Base-by-base conservation (phyloP, 306 rosid species). In the Citrullus colocynthis region DNA sequence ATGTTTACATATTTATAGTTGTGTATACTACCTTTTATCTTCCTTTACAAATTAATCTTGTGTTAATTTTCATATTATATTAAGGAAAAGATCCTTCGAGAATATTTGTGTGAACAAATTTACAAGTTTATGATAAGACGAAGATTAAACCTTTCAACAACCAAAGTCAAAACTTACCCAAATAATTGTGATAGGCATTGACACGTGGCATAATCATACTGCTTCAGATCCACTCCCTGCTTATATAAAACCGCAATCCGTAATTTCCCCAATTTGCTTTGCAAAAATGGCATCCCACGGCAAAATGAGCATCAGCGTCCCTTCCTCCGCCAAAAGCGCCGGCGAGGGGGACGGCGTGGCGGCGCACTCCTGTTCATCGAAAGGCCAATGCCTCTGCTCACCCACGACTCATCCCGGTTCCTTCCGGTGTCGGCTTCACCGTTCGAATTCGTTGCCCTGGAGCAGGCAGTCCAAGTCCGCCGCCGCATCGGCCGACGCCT, bases 331-430 rank as follows among this genome's bases (percentile, higher is more conserved):
- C 58, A 71, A 71, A 48, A 71, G 57, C 59, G 42, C 6, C 41
- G 76, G 76, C n/a, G 76, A 71, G 6, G 57, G 20, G 37, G 76
- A 20, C 18, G 54, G 15, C 28, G 52, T 21, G 52, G 1, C 2
- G 54, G 34, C 55, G 44, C 74, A 67, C 17, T 41, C 74, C 4
- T 67, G 55, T 42, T 20, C 74, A 16, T 67, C 74, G 0, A 67
- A 67, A 67, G 55, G 55, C 32, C 52, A 10, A 3, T 71, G 59
- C 14, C 76, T 71, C 12, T 71, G 76, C 14, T 71, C 76, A 3
- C 76, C 76, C n/a, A 71, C 76, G 4, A 71, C 76, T 6, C 76
- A 71, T 71, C 76, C 76, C 9, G 76, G 76, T 3, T 71, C 76
- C 39, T 71, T 71, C 58, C 76, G 76, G 13, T 71, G 76, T 24